Evolutionary conservation across 306 rosid species (phyloP).

Genomic region (Hippophae tibetana): DNA sequence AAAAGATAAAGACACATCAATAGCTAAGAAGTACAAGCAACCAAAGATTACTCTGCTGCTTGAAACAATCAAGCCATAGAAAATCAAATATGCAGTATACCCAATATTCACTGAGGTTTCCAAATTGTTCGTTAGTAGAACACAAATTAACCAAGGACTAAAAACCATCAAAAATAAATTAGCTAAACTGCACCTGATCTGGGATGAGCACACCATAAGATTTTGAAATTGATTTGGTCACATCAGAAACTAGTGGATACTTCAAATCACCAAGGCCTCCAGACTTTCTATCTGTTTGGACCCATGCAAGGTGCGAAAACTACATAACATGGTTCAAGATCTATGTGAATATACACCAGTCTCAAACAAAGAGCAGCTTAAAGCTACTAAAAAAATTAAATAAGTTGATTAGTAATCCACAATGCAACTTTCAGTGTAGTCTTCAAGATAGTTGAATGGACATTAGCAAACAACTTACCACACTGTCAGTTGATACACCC

Average conservation of each 20-base stretch:
- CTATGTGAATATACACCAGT: background rate
- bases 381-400: background rate
- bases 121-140: too few species aligned
- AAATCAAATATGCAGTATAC: too few species aligned
- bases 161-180: background rate
- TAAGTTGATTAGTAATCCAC: too few species aligned
- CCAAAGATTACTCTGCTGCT: too few species aligned
- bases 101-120: too few species aligned
- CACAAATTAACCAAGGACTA: background rate
- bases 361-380: background rate
- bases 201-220: conserved; percentile 77
- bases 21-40: too few species aligned
- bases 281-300: conserved; percentile 90
- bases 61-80: too few species aligned
- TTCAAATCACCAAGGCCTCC: conserved; percentile 97
- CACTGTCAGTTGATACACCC: conserved; percentile 92
- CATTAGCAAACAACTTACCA: conserved; percentile 37
- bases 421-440: background rate
- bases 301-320: conserved; percentile 99
- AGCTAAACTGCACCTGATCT: conserved; percentile 57
- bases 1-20: too few species aligned
- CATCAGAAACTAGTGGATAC: conserved; percentile 82
- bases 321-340: conserved; percentile 19
- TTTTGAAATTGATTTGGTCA: conserved; percentile 81
- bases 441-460: conserved; percentile 2